Evolutionary conservation across 2,329 filamentous ascomycete species (phyloP), one percentile per base, ranked within the genome.

Genomic region (Endothia cerciana): DNA sequence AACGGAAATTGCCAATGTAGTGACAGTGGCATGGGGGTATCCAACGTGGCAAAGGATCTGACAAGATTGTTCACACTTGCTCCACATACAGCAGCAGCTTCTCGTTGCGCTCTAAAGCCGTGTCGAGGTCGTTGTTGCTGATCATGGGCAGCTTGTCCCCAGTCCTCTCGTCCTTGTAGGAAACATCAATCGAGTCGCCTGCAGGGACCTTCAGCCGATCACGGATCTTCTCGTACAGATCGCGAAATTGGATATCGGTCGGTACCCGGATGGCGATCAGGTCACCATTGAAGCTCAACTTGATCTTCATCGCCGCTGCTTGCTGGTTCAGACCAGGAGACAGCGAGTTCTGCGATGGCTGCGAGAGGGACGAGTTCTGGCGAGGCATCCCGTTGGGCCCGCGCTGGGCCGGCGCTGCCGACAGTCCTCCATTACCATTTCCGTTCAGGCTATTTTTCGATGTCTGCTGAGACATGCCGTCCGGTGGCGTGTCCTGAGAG

Each of bases 281-380:
- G 71, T 97, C 94, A 68, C 94, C 91, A 70, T 94, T 91, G 80
- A 93, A 97, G 80, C 92, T 95, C 63, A 97, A 90, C 80, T 98
- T 98, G 76, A 98, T 91, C 78, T 97, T 98, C 81, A 97, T 90
- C 3, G 87, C 85, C 8, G 84, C 79, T 7, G 79, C 74, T 41
- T 77, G 75, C 63, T 82, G 79, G 68, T 78, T 80, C 61, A 83
- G 75, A 22, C 79, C 81, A 0, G 82, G 82, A 11, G 82, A 82
- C 66, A 89, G 77, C 6, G 85, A 90, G 45, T 83, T 85, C 60
- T 86, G 83, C 0, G 84, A 85, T 6, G 83, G 82, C 64, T 85
- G 84, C 2, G 82, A 83, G 2, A 84, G 73, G 25, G 80, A 81
- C 17, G 79, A 84, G 13, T 76, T 72, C 70, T 84, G 83, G 47